These are phyloP conservation scores for Salmacisia buchloeana DNA, from an alignment of 1,284 basidiomycete genomes.

Conservation along the genomic window DNA sequence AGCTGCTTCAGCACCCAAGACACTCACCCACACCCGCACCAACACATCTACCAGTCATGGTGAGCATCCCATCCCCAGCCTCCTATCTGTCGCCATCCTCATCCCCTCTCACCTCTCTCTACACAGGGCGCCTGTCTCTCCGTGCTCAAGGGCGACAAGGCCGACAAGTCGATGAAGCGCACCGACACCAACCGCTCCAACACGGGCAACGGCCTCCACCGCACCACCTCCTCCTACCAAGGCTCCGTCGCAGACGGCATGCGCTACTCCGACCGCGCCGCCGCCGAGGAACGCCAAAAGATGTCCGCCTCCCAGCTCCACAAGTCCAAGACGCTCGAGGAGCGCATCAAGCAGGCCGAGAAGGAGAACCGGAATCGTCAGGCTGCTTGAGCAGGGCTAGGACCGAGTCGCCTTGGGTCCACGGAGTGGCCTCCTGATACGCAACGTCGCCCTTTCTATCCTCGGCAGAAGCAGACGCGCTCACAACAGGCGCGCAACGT, in stretches of 20 bases:
- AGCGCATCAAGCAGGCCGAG: conserved; percentile 46
- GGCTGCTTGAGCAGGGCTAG: background rate
- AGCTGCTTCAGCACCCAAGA: background rate
- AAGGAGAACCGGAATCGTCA: conserved; percentile 32
- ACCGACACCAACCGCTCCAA: conserved; percentile 46
- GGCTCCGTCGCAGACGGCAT: conserved; percentile 47
- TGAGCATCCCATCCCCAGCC: background rate
- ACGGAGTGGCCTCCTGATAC: too few species aligned
- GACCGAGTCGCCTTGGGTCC: too few species aligned
- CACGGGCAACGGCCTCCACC: conserved; percentile 44
- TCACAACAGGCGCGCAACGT: too few species aligned
- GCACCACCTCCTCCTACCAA: conserved; percentile 50
- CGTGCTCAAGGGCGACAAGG: conserved; percentile 9
- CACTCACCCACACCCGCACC: background rate
- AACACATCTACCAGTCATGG: too few species aligned
- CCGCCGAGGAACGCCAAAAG: conserved; percentile 26
- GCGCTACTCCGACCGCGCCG: conserved; percentile 48
- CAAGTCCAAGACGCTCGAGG: conserved; percentile 49
- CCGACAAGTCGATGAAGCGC: conserved; percentile 45
- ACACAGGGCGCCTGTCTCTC: conserved; percentile 17
- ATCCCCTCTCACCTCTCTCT: conserved; percentile 36
- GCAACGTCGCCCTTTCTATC: too few species aligned
- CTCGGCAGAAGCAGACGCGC: too few species aligned
- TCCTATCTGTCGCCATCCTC: background rate
- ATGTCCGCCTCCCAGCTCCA: conserved; percentile 48